Conservation (phyloP, 2,329 filamentous ascomycete species). For the Dactylellina haptotyla region DNA sequence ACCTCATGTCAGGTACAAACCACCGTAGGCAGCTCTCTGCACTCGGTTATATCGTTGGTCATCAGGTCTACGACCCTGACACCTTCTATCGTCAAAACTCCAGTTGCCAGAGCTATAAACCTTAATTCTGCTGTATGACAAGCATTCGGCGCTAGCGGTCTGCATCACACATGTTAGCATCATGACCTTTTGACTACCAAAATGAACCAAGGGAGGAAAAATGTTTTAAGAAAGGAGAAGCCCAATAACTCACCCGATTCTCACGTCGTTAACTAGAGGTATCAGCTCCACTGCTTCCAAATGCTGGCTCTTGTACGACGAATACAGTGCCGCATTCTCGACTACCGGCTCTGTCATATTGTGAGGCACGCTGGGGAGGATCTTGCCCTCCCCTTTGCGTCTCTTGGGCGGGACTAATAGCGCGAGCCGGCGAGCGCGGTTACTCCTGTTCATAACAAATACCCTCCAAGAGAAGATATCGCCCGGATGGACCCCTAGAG, state of each 20-base stretch:
- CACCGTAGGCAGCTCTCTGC: constrained; percentile 77
- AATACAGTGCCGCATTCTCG: constrained; percentile 77
- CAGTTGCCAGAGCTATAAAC: constrained; percentile 74
- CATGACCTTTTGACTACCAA: constrained; percentile 24
- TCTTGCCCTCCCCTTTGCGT: constrained; percentile 64
- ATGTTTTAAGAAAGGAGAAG: neutral
- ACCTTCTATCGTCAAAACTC: constrained; percentile 76
- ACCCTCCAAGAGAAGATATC: constrained; percentile 77
- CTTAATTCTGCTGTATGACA: constrained; percentile 78
- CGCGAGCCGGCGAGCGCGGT: constrained; percentile 73
- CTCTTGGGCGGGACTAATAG: constrained; percentile 75
- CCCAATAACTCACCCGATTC: constrained; percentile 72
- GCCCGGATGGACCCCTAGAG: constrained; percentile 69
- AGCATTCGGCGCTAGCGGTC: constrained; percentile 74
- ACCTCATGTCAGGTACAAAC: constrained; percentile 61
- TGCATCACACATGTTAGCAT: constrained; percentile 55
- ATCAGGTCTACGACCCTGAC: constrained; percentile 77
- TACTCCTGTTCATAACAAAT: constrained; percentile 78
- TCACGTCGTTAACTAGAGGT: constrained; percentile 78
- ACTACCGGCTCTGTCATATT: constrained; percentile 72
- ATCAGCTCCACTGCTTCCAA: constrained; percentile 74
- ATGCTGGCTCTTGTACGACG: constrained; percentile 73
- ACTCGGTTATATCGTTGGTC: constrained; percentile 80
- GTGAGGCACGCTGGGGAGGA: constrained; percentile 59
- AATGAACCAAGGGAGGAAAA: neutral